phyloP scores from a whole-genome alignment of 2,329 filamentous ascomycete genomes.

The Lasiodiplodia hormozganensis region DNA sequence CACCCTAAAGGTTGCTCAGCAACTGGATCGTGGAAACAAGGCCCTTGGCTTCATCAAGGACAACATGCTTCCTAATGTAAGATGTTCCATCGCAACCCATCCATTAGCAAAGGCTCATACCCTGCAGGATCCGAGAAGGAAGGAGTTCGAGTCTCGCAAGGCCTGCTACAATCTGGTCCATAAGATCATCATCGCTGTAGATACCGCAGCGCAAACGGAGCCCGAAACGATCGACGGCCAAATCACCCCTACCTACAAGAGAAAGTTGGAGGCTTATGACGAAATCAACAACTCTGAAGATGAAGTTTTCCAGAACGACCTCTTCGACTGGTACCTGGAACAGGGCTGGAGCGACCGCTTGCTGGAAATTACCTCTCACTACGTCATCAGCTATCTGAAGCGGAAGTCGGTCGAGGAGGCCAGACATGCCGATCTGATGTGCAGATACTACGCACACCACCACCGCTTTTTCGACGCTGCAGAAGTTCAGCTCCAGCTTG shows the following conservation, averaged over 20 bases:
- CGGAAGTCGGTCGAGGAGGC: slow-evolving; percentile 75
- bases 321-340: slow-evolving; percentile 97
- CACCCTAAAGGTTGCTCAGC: slow-evolving; percentile 80
- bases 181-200: slow-evolving; percentile 77
- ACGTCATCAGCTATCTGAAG: slow-evolving; percentile 85
- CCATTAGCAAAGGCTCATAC: slow-evolving; percentile 25
- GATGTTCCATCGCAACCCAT: not conserved
- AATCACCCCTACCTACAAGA: slow-evolving; percentile 75
- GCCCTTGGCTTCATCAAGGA: slow-evolving; percentile 89
- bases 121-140: slow-evolving; percentile 69
- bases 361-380: slow-evolving; percentile 81
- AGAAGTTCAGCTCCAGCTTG: slow-evolving; percentile 81
- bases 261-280: slow-evolving; percentile 85
- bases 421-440: slow-evolving; percentile 86
- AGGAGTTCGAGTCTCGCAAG: slow-evolving; percentile 73
- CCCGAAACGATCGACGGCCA: slow-evolving; percentile 80
- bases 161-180: slow-evolving; percentile 89
- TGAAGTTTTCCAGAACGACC: slow-evolving; percentile 90
- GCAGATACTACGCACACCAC: slow-evolving; percentile 88
- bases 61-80: slow-evolving; percentile 64
- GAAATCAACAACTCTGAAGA: slow-evolving; percentile 89
- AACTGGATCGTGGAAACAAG: slow-evolving; percentile 85
- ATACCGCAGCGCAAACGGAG: slow-evolving; percentile 71
- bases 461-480: slow-evolving; percentile 86
- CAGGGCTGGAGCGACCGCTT: slow-evolving; percentile 86